Base-by-base conservation (phyloP, 2,329 filamentous ascomycete genomes). In the Bipolaris gigantea region DNA sequence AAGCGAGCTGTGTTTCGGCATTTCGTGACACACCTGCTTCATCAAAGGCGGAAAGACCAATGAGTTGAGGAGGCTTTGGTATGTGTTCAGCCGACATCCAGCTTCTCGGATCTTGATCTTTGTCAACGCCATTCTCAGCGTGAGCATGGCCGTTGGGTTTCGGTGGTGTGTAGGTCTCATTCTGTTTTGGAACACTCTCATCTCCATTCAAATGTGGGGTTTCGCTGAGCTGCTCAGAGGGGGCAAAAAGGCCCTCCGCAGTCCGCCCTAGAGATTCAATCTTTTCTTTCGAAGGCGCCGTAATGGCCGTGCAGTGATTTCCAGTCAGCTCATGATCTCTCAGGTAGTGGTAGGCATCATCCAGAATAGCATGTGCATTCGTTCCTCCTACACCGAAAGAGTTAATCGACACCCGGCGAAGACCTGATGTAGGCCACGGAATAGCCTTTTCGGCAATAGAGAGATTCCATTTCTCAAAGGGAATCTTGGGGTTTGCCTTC, bases 321-420 rank as follows among this genome's bases (percentile, higher is more conserved):
- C 32, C 33, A 21, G 15, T 23, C 32, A 36, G 5, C n/a, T n/a
- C n/a, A 47, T 38, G 44, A 19, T 36, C 21, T 35, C 15, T 13
- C 13, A 45, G 11, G 10, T 47, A 36, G 15, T 47, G 25, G n/a
- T 47, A 27, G 7, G 44, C 44, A 18, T 36, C 63, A 75, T 0
- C 48, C 4, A 50, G 18, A 25, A 52, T 52, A 27, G 36, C 50
- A 41, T 52, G 50, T 8, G 36, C 25, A 30, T 42, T 52, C 18
- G 50, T 47, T 16, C 50, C 50, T 2, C 50, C 50, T 16, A 35
- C 18, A 2, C 73, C 76, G 56, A 78, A 77, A 0, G 49, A 57
- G 32, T 62, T 62, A 23, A 63, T 40, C n/a, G 49, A 53, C 2
- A 56, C 59, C 41, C 61, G 27, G 15, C 48, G 39, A n/a, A 48